phyloP scores from a whole-genome alignment of 805 yeast species.

The Yarrowia osloensis region DNA sequence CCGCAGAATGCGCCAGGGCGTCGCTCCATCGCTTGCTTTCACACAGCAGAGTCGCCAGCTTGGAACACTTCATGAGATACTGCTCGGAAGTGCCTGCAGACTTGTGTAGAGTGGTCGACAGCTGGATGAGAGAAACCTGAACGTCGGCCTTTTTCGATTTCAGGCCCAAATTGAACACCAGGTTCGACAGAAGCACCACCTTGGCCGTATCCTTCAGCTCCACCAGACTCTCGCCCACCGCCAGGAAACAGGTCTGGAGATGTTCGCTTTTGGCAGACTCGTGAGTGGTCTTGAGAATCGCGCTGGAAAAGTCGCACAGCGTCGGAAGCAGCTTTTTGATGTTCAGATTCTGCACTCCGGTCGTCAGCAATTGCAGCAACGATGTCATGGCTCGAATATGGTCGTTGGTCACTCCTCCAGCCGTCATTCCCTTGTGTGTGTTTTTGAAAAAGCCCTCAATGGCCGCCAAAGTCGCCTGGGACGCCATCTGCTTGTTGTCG shows the following conservation, averaged over 20 bases:
- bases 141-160: background rate
- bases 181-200: background rate
- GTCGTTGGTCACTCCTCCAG: background rate
- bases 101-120: conserved; percentile 4
- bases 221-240: background rate
- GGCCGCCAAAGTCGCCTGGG: background rate
- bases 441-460: conserved; percentile 4
- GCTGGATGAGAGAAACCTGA: background rate
- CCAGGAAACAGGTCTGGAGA: background rate
- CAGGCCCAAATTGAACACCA: conserved; percentile 13
- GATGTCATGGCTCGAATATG: conserved; percentile 8
- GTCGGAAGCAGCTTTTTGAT: background rate
- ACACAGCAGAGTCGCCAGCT: background rate
- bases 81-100: conserved; percentile 4
- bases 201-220: background rate
- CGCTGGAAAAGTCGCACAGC: conserved; percentile 3
- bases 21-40: conserved; percentile 10
- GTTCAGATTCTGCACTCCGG: background rate
- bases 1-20: background rate
- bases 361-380: background rate
- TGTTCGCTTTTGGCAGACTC: background rate
- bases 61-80: conserved; percentile 16
- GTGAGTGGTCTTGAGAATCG: background rate
- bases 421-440: background rate
- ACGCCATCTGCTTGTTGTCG: conserved; percentile 9